phyloP scores from a whole-genome alignment of 139 green algal genomes.

The Chlorella vulgaris region DNA sequence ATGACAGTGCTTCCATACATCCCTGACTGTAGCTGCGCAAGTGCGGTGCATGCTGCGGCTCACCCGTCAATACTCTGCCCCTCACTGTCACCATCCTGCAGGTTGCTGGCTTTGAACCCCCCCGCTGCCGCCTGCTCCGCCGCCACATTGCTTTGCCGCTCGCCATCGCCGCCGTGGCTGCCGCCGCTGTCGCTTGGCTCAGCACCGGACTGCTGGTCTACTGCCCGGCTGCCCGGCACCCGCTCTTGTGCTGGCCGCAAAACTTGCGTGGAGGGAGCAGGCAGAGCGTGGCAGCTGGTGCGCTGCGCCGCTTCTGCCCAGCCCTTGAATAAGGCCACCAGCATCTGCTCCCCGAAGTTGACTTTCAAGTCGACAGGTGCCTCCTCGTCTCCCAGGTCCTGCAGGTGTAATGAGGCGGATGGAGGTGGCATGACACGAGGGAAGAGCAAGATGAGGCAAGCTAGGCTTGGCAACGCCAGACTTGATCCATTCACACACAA shows the following conservation, averaged over 20 bases:
- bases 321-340: conserved; percentile 56
- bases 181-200: conserved; percentile 9
- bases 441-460: background rate
- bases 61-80: too few relatives aligned
- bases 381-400: conserved; percentile 47
- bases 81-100: too few relatives aligned
- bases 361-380: conserved; percentile 62
- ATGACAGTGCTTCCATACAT: too few relatives aligned
- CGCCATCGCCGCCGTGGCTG: background rate
- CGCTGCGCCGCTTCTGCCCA: conserved; percentile 48
- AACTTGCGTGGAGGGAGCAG: too few relatives aligned
- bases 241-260: too few relatives aligned
- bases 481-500: too few relatives aligned
- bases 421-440: background rate
- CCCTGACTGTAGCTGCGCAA: too few relatives aligned
- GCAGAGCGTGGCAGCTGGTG: too few relatives aligned
- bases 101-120: background rate
- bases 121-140: background rate
- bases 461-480: too few relatives aligned
- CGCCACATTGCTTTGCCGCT: background rate
- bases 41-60: too few relatives aligned
- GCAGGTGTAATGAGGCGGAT: background rate
- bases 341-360: conserved; percentile 68
- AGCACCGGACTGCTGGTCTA: background rate
- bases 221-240: background rate